These are phyloP conservation scores for Trifolium dubium DNA, from an alignment of 306 rosid genomes.

Conservation along the genomic window DNA sequence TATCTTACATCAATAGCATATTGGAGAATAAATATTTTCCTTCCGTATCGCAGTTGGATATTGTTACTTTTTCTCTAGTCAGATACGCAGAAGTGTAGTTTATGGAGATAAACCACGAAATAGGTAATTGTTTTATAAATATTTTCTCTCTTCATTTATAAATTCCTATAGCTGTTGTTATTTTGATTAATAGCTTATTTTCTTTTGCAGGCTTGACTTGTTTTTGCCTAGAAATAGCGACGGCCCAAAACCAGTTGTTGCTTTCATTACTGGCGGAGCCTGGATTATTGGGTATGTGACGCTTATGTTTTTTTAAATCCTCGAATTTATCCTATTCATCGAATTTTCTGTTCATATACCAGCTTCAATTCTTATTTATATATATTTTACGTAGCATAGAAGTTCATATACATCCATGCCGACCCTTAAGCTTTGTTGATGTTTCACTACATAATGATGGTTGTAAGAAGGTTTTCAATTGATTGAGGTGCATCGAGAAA, in stretches of 20 bases:
- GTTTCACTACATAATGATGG: constrained; percentile 30
- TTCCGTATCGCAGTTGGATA: constrained; percentile 74
- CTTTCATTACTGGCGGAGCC: constrained; percentile 94
- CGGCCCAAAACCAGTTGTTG: constrained; percentile 84
- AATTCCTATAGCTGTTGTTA: constrained; percentile 18
- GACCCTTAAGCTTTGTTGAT: constrained; percentile 24
- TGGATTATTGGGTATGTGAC: constrained; percentile 93
- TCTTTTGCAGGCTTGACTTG: constrained; percentile 75
- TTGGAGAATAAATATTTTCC: constrained; percentile 40
- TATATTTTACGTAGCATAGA: not conserved
- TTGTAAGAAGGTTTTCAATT: not conserved
- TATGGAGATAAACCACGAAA: constrained; percentile 93
- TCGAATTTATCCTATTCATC: constrained; percentile 18
- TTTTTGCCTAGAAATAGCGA: constrained; percentile 69
- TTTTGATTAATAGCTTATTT: constrained; percentile 42
- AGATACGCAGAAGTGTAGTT: constrained; percentile 75
- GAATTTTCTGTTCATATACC: constrained; percentile 26
- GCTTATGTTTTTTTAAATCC: constrained; percentile 3
- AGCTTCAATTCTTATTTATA: constrained; percentile 9
- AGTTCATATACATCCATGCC: not conserved
- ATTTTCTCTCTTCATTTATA: constrained; percentile 6
- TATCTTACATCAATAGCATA: constrained; percentile 15
- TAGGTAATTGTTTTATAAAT: constrained; percentile 53
- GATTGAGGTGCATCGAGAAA: too few relatives aligned
- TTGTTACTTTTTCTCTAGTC: constrained; percentile 75